These are phyloP conservation scores for Alternaria novae-zelandiae DNA, from an alignment of 2,329 filamentous ascomycete genomes.

Conservation along the genomic window DNA sequence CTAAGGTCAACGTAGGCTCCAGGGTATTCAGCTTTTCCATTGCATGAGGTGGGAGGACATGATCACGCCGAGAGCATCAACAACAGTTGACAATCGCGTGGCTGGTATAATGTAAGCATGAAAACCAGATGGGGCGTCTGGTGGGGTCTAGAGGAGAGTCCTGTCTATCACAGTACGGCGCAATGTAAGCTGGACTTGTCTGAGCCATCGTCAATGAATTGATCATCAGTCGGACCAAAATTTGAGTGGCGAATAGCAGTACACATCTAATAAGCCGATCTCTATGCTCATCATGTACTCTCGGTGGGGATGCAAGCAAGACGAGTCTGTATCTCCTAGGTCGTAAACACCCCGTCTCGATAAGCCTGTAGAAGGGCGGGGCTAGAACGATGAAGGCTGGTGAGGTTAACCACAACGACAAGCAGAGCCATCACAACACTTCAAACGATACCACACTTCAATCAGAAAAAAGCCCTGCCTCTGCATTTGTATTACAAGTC, in stretches of 20 bases:
- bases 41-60: background rate
- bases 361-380: background rate
- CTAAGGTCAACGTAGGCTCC: too few species aligned
- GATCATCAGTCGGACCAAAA: background rate
- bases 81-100: background rate
- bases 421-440: background rate
- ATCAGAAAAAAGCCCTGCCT: background rate
- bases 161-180: background rate
- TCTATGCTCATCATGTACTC: background rate
- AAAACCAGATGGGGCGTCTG: background rate
- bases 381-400: background rate
- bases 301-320: background rate
- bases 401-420: background rate
- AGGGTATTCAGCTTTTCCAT: background rate
- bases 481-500: conserved; percentile 8
- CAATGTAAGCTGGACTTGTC: background rate
- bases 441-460: background rate
- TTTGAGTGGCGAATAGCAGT: background rate
- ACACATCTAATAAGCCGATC: background rate
- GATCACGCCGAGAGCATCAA: background rate
- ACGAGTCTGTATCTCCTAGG: background rate
- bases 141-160: background rate
- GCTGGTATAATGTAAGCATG: background rate
- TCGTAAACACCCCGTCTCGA: background rate
- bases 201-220: background rate